Conservation (phyloP, 192 early-diverging fungal species). For the Coemansia sp. region DNA sequence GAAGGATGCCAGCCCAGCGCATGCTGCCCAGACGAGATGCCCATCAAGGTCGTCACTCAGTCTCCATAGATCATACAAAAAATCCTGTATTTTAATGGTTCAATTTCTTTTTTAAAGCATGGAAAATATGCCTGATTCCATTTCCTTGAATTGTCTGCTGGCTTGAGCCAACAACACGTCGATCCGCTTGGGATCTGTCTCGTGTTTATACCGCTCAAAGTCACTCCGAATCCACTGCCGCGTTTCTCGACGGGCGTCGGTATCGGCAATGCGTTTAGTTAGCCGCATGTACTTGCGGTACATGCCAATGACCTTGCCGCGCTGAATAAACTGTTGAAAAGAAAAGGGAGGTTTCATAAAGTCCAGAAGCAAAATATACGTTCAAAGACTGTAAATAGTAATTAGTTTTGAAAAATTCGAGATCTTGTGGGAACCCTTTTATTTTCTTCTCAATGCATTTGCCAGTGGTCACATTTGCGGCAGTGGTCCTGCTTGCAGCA, state of each 20-base stretch:
- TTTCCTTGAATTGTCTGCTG: constrained; percentile 46
- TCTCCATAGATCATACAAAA: constrained; percentile 1
- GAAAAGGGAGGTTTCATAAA: constrained; percentile 15
- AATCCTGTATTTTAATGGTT: constrained; percentile 3
- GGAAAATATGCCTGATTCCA: constrained; percentile 40
- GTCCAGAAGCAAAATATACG: not conserved
- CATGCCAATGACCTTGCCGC: constrained; percentile 41
- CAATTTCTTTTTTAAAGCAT: constrained; percentile 11
- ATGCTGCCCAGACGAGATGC: constrained; percentile 48
- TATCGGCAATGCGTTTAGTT: constrained; percentile 37
- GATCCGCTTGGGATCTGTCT: constrained; percentile 30
- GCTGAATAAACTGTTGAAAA: constrained; percentile 48
- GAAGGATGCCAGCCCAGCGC: constrained; percentile 37
- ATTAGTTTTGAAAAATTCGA: too few species aligned
- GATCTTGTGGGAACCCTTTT: constrained; percentile 5
- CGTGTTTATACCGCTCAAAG: constrained; percentile 36
- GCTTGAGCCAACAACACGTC: constrained; percentile 47
- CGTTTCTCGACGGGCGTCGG: constrained; percentile 22
- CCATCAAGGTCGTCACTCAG: constrained; percentile 37
- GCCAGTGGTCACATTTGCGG: constrained; percentile 26
- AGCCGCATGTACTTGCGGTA: constrained; percentile 53
- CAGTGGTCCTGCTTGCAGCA: constrained; percentile 22
- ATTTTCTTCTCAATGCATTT: constrained; percentile 23
- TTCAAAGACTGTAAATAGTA: too few species aligned
- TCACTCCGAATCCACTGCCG: constrained; percentile 43